Conservation (phyloP, 306 rosid species). For the Pyrus bretschneideri region DNA sequence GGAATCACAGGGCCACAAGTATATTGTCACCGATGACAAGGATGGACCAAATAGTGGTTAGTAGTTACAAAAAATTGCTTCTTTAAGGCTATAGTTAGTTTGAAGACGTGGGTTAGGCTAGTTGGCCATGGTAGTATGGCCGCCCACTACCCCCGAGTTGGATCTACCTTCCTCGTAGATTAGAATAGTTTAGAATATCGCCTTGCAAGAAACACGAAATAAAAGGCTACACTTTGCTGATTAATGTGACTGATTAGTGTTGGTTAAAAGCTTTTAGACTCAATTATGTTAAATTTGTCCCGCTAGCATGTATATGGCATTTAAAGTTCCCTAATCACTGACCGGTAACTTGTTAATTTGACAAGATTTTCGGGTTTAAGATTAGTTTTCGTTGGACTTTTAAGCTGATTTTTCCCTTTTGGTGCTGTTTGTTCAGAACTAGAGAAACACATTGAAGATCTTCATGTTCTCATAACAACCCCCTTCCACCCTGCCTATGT, state of each 20-base stretch:
- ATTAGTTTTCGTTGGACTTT: background rate
- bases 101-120: too few species aligned
- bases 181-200: too few species aligned
- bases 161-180: too few species aligned
- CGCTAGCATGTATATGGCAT: background rate
- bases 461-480: constrained; percentile 81
- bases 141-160: too few species aligned
- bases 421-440: constrained; percentile 46
- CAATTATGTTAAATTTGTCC: background rate
- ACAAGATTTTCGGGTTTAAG: background rate
- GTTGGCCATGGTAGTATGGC: too few species aligned
- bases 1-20: constrained; percentile 85
- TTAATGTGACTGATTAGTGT: too few species aligned
- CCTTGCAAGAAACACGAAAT: too few species aligned
- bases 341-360: background rate
- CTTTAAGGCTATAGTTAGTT: too few species aligned
- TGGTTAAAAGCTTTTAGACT: background rate
- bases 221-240: too few species aligned
- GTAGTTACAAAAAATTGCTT: background rate
- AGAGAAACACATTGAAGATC: constrained; percentile 80
- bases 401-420: background rate
- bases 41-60: constrained; percentile 79
- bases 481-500: constrained; percentile 99
- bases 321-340: background rate
- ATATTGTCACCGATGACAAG: constrained; percentile 91